Evolutionary conservation across 2,329 filamentous ascomycete genomes (phyloP).

Genomic region (Stagonosporopsis vannaccii): DNA sequence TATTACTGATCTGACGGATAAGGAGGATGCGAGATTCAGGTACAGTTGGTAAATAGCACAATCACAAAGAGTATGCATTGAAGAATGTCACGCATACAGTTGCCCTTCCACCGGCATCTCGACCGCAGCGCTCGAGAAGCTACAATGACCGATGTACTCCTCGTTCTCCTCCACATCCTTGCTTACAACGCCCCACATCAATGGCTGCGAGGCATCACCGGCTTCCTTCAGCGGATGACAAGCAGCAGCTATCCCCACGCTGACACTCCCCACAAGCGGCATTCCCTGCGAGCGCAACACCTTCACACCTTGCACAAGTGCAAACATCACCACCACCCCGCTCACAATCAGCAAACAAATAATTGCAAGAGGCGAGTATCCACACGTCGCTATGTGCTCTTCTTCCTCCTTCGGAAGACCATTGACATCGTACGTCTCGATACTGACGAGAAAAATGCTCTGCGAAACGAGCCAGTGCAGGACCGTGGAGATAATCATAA

Average conservation of each 20-base stretch:
- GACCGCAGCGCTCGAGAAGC: background rate
- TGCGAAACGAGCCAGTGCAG: slow-evolving; percentile 57
- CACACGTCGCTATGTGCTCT: slow-evolving; percentile 4
- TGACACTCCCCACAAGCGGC: slow-evolving; percentile 80
- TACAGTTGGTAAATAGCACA: slow-evolving; percentile 6
- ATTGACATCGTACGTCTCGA: slow-evolving; percentile 27
- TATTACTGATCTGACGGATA: slow-evolving; percentile 5
- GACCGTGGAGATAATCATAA: slow-evolving; percentile 42
- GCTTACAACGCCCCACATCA: slow-evolving; percentile 19
- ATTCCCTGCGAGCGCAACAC: slow-evolving; percentile 75
- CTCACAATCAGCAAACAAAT: slow-evolving; percentile 13
- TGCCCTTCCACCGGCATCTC: background rate
- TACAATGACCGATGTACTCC: slow-evolving; percentile 19
- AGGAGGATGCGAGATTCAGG: slow-evolving; percentile 2
- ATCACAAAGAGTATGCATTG: no score
- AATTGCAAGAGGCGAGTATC: slow-evolving; percentile 27
- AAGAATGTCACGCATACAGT: background rate
- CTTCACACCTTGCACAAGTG: slow-evolving; percentile 69
- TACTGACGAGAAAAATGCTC: slow-evolving; percentile 50
- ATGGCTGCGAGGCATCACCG: slow-evolving; percentile 2
- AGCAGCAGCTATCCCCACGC: slow-evolving; percentile 27
- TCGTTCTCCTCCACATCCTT: slow-evolving; percentile 1
- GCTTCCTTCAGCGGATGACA: slow-evolving; percentile 17
- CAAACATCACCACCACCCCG: slow-evolving; percentile 5
- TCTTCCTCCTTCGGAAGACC: background rate